Conservation (phyloP, 305 asterid genomes). For the Salvia sclarea region DNA sequence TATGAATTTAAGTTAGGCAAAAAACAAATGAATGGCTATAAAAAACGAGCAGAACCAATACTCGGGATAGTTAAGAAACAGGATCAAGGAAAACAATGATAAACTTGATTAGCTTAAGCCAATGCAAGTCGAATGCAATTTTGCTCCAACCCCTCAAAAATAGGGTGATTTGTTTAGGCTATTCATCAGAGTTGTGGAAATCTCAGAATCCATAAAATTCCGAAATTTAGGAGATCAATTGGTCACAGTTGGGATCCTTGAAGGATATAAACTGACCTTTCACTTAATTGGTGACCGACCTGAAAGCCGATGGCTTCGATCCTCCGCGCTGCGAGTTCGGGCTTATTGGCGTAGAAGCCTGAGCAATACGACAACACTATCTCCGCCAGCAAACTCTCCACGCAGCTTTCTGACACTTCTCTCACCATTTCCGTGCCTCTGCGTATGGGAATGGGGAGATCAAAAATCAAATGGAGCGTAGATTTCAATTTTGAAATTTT, state of each 20-base stretch:
- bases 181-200: slow-evolving; percentile 3
- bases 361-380: slow-evolving; percentile 54
- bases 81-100: slow-evolving; percentile 3
- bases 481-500: background rate
- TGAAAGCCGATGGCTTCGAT: slow-evolving; percentile 78
- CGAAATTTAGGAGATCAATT: background rate
- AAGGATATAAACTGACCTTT: slow-evolving; percentile 41
- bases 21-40: background rate
- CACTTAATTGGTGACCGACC: slow-evolving; percentile 71
- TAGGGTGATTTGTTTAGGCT: background rate
- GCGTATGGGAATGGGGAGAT: background rate
- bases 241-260: background rate
- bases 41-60: background rate
- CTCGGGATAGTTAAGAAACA: background rate
- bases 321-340: slow-evolving; percentile 76
- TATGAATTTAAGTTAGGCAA: background rate
- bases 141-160: background rate
- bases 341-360: slow-evolving; percentile 63
- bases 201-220: background rate
- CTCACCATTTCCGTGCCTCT: slow-evolving; percentile 35
- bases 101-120: background rate
- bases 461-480: background rate
- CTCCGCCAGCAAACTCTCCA: slow-evolving; percentile 66
- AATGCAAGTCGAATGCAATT: slow-evolving; percentile 1
- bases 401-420: slow-evolving; percentile 67